Conservation (phyloP, 805 yeast species). For the Starmera pachycereana region DNA sequence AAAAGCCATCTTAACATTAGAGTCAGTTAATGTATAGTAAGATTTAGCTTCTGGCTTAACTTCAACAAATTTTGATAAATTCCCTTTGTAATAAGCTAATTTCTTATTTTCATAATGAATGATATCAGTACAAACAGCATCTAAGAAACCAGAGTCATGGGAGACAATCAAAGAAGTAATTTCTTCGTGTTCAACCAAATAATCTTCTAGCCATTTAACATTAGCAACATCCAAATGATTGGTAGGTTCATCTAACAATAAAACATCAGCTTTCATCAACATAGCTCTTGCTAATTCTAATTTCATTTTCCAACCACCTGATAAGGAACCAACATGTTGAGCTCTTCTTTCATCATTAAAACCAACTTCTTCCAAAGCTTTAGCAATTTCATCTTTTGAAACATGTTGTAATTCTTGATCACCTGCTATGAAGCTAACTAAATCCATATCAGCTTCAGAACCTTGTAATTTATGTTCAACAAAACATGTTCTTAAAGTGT, state of each 20-base stretch:
- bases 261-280: conserved; percentile 94
- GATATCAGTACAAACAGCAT: conserved; percentile 91
- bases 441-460: conserved; percentile 82
- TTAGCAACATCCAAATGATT: conserved; percentile 93
- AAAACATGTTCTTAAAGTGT: conserved; percentile 82
- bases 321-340: conserved; percentile 86
- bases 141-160: conserved; percentile 95
- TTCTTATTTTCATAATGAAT: conserved; percentile 94
- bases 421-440: conserved; percentile 77
- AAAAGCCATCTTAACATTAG: conserved; percentile 92
- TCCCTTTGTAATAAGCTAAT: conserved; percentile 92
- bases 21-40: conserved; percentile 87
- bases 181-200: conserved; percentile 68
- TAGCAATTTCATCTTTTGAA: conserved; percentile 59
- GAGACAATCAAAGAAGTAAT: conserved; percentile 94
- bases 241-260: conserved; percentile 94
- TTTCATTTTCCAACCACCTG: conserved; percentile 99
- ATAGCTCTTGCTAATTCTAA: conserved; percentile 97
- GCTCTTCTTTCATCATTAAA: conserved; percentile 83
- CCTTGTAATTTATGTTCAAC: conserved; percentile 97
- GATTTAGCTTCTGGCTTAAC: conserved; percentile 94
- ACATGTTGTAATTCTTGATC: conserved; percentile 72
- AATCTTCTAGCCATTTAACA: conserved; percentile 90
- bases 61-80: conserved; percentile 83
- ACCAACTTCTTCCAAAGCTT: conserved; percentile 77